phyloP scores from a whole-genome alignment of 2,329 filamentous ascomycete species.

The Xylariales sp. region DNA sequence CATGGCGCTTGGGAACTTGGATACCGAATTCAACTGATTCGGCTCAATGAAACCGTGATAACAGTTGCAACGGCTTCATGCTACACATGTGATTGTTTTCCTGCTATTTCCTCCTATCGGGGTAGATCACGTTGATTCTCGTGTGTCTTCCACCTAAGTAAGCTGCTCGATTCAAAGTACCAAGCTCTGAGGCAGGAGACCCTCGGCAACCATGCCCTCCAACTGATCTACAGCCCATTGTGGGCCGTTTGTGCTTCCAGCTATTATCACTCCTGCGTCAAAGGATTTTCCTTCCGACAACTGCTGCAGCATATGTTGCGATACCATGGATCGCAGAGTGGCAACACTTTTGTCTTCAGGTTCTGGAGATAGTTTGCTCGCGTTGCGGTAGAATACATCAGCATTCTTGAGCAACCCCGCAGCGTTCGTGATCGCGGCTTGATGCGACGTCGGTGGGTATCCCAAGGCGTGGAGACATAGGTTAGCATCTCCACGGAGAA shows the following conservation, averaged over 20 bases:
- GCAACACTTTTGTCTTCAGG: slow-evolving; percentile 16
- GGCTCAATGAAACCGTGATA: too few relatives aligned
- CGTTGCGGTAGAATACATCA: slow-evolving; percentile 27
- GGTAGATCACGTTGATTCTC: too few relatives aligned
- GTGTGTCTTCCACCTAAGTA: too few relatives aligned
- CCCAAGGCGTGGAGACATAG: slow-evolving; percentile 22
- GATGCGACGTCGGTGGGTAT: slow-evolving; percentile 18
- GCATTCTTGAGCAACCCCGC: slow-evolving; percentile 23
- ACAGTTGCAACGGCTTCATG: too few relatives aligned
- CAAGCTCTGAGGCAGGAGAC: slow-evolving; percentile 11
- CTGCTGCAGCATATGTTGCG: slow-evolving; percentile 12
- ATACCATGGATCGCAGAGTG: slow-evolving; percentile 13
- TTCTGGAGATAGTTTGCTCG: slow-evolving; percentile 17
- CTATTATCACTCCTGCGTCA: slow-evolving; percentile 11
- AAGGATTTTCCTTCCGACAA: slow-evolving; percentile 4
- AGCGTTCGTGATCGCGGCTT: slow-evolving; percentile 17
- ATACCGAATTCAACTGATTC: too few relatives aligned
- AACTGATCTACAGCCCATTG: slow-evolving; percentile 18
- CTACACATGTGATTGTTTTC: too few relatives aligned
- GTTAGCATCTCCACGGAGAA: slow-evolving; percentile 23
- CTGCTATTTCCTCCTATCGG: too few relatives aligned
- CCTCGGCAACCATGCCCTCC: slow-evolving; percentile 19
- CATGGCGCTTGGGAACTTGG: too few relatives aligned
- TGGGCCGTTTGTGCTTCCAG: slow-evolving; percentile 11
- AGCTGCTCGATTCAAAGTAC: too few relatives aligned